Conservation (phyloP, 2,329 filamentous ascomycete species). For the Fusarium albosuccineum region DNA sequence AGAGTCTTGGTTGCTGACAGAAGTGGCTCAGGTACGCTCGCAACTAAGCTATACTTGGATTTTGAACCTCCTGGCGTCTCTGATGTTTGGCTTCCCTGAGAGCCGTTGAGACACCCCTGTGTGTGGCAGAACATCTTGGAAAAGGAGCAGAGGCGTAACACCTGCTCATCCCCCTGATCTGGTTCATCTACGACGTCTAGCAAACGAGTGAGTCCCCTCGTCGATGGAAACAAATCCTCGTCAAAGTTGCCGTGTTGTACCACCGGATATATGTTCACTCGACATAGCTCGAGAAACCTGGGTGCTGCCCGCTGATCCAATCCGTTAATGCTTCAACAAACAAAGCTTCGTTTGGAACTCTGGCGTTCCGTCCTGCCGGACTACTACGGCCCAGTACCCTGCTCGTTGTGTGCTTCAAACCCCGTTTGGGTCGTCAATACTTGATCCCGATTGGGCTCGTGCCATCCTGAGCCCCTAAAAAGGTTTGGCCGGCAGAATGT, state of each 20-base stretch:
- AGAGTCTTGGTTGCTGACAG: neutral
- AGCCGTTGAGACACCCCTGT: neutral
- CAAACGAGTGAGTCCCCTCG: neutral
- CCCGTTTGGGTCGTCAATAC: slow-evolving; percentile 21
- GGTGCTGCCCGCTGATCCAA: neutral
- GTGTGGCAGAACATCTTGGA: neutral
- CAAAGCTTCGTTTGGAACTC: slow-evolving; percentile 7
- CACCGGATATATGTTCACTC: neutral
- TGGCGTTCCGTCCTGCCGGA: slow-evolving; percentile 28
- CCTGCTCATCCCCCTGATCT: no score
- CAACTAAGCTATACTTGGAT: neutral
- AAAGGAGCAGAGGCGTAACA: neutral
- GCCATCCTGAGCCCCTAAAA: slow-evolving; percentile 16
- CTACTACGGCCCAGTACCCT: slow-evolving; percentile 13
- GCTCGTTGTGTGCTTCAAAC: slow-evolving; percentile 14
- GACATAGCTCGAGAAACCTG: neutral
- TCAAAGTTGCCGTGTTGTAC: neutral
- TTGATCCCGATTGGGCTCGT: slow-evolving; percentile 28
- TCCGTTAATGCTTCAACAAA: neutral
- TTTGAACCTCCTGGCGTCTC: neutral
- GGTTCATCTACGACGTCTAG: neutral
- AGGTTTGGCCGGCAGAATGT: slow-evolving; percentile 20
- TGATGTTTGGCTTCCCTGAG: neutral
- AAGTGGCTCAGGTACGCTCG: neutral
- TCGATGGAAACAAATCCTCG: neutral